phyloP scores from a whole-genome alignment of 2,329 filamentous ascomycete genomes.

The Hawksworthiomyces lignivorus region DNA sequence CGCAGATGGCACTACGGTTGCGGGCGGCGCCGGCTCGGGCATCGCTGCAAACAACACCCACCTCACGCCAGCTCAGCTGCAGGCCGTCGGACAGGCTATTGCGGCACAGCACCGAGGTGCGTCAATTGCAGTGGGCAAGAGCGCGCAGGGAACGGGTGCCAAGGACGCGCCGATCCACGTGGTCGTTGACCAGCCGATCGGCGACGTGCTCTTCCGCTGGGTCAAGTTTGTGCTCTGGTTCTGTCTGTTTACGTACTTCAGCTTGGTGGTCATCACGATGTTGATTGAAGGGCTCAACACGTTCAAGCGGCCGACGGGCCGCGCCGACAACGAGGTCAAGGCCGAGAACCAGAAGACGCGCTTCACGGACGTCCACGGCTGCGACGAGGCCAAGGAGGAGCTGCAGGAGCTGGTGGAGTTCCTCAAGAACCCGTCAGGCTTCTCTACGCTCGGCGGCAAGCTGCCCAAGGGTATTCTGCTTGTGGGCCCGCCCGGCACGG shows the following conservation, averaged over 20 bases:
- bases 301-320: conserved; percentile 69
- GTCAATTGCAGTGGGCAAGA: conserved; percentile 50
- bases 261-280: conserved; percentile 71
- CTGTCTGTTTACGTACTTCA: conserved; percentile 68
- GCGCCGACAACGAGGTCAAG: conserved; percentile 70
- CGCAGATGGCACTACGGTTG: conserved; percentile 2
- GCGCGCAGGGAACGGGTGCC: conserved; percentile 52
- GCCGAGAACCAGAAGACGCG: conserved; percentile 86
- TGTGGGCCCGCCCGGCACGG: conserved; percentile 91
- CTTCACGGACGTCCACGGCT: conserved; percentile 92
- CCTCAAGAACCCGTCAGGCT: conserved; percentile 84
- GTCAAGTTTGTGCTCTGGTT: conserved; percentile 79
- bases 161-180: conserved; percentile 90
- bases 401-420: conserved; percentile 96
- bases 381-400: conserved; percentile 97
- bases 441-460: conserved; percentile 90
- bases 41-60: conserved; percentile 24
- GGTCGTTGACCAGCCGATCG: conserved; percentile 83
- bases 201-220: conserved; percentile 79
- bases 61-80: conserved; percentile 54
- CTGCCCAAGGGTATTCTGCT: conserved; percentile 94
- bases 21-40: conserved; percentile 14
- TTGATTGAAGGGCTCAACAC: conserved; percentile 73
- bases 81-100: conserved; percentile 75
- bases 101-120: conserved; percentile 63